A percentile compares a stretch with the other conserved stretches of the same genome.
phyloP scores from a whole-genome alignment of 75 land plant genomes.

The Isoetes taiwanensis region DNA sequence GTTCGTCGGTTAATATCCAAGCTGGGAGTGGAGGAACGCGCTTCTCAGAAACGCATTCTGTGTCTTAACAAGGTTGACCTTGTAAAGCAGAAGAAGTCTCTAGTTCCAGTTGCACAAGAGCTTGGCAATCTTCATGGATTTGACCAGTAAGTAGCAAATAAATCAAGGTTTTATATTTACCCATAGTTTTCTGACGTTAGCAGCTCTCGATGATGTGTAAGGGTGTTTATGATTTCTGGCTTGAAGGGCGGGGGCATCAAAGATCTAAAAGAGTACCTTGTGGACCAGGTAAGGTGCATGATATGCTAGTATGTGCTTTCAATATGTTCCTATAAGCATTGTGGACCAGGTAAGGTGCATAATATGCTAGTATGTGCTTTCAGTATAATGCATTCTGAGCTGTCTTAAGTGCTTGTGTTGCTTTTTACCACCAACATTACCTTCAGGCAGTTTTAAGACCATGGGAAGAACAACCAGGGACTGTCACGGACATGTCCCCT shows the following conservation, averaged over 20 bases:
- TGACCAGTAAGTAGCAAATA: slow-evolving; percentile 40
- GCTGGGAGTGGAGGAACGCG: slow-evolving; percentile 37
- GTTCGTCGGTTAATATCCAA: slow-evolving; percentile 54
- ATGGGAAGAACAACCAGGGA: slow-evolving; percentile 81
- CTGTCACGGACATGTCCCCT: slow-evolving; percentile 51
- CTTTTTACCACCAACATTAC: neutral
- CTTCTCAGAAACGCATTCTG: slow-evolving; percentile 60
- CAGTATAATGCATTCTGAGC: neutral
- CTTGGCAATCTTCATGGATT: slow-evolving; percentile 75
- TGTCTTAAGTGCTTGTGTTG: neutral
- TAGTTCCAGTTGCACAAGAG: slow-evolving; percentile 57
- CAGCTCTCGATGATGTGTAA: slow-evolving; percentile 5
- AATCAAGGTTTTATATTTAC: neutral
- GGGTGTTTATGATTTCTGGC: slow-evolving; percentile 83
- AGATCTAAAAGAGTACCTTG: slow-evolving; percentile 53
- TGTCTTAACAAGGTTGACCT: slow-evolving; percentile 95
- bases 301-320: neutral
- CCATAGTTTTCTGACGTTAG: neutral
- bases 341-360: neutral
- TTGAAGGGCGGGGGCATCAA: slow-evolving; percentile 76
- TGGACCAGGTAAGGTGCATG: slow-evolving; percentile 44
- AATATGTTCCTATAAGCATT: neutral
- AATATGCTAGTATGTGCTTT: neutral
- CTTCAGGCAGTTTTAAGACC: slow-evolving; percentile 83
- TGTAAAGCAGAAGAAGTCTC: slow-evolving; percentile 55